A percentile compares a stretch with the other conserved stretches of the same genome.
phyloP scores from a whole-genome alignment of 768 basidiomycete genomes.

The Pulveroboletus ravenelii region DNA sequence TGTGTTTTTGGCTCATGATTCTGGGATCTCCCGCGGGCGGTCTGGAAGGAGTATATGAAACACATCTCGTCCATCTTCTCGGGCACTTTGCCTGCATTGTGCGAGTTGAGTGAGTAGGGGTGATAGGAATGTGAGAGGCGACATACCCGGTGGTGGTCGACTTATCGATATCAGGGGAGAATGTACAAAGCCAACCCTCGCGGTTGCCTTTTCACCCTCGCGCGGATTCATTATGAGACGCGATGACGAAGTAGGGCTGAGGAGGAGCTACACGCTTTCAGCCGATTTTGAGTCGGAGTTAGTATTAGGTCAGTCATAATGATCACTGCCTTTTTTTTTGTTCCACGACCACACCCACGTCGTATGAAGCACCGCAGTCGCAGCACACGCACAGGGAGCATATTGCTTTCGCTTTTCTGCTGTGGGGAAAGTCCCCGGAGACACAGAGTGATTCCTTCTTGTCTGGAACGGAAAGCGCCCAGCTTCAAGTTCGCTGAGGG shows the following conservation, averaged over 20 bases:
- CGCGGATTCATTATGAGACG: conserved; percentile 15
- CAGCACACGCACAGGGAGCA: conserved; percentile 72
- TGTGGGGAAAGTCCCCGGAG: conserved; percentile 97
- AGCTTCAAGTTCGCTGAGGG: conserved; percentile 67
- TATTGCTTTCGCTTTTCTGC: conserved; percentile 44
- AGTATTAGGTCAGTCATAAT: conserved; percentile 6
- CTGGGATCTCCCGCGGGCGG: conserved; percentile 47
- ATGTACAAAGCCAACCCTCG: conserved; percentile 22
- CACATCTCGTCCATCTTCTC: conserved; percentile 62
- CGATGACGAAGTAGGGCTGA: not conserved
- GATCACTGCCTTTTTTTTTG: conserved; percentile 18
- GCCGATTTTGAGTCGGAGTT: conserved; percentile 21
- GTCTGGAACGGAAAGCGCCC: conserved; percentile 65
- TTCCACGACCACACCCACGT: conserved; percentile 36
- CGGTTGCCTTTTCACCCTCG: conserved; percentile 9
- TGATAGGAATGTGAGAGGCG: not conserved
- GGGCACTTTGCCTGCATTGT: conserved; percentile 46
- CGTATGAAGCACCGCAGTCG: conserved; percentile 81
- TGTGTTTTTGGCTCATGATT: conserved; percentile 50
- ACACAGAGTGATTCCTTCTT: conserved; percentile 60
- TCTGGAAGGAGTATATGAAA: conserved; percentile 58
- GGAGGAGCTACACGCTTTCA: not conserved
- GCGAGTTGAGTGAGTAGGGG: not conserved
- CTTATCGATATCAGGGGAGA: conserved; percentile 24
- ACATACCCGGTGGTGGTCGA: conserved; percentile 22